These are phyloP conservation scores for Colletotrichum brevisporum DNA, from an alignment of 2,329 filamentous ascomycete species.

Conservation along the genomic window DNA sequence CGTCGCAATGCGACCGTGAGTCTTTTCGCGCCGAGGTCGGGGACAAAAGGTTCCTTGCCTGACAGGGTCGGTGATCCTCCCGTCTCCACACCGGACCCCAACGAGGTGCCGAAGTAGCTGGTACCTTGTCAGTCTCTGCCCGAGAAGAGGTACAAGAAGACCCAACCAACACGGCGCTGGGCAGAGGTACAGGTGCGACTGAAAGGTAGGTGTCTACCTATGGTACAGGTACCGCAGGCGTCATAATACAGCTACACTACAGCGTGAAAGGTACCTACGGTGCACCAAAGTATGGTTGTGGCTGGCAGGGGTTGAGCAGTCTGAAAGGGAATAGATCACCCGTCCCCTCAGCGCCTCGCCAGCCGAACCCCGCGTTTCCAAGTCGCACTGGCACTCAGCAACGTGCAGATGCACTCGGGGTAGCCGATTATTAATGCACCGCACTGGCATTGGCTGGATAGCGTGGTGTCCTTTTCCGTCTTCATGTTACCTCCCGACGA, in stretches of 20 bases:
- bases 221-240: too few relatives aligned
- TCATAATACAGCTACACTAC: too few relatives aligned
- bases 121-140: too few relatives aligned
- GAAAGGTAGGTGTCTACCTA: too few relatives aligned
- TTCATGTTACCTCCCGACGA: too few relatives aligned
- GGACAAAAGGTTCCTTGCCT: conserved; percentile 14
- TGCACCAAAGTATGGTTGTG: not conserved
- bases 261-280: too few relatives aligned
- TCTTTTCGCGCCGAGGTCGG: conserved; percentile 25
- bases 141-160: too few relatives aligned
- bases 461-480: too few relatives aligned
- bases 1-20: not conserved
- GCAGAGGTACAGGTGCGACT: too few relatives aligned
- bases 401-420: conserved; percentile 7
- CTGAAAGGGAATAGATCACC: conserved; percentile 22
- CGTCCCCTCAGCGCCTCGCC: conserved; percentile 6
- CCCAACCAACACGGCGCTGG: too few relatives aligned
- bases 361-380: conserved; percentile 36
- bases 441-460: too few relatives aligned
- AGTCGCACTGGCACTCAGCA: conserved; percentile 13
- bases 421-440: not conserved
- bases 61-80: conserved; percentile 35
- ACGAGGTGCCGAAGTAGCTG: too few relatives aligned
- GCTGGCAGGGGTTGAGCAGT: conserved; percentile 4
- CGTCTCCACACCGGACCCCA: conserved; percentile 20